Conservation (phyloP, 2,329 filamentous ascomycete species). For the Lasiodiplodia sp. region DNA sequence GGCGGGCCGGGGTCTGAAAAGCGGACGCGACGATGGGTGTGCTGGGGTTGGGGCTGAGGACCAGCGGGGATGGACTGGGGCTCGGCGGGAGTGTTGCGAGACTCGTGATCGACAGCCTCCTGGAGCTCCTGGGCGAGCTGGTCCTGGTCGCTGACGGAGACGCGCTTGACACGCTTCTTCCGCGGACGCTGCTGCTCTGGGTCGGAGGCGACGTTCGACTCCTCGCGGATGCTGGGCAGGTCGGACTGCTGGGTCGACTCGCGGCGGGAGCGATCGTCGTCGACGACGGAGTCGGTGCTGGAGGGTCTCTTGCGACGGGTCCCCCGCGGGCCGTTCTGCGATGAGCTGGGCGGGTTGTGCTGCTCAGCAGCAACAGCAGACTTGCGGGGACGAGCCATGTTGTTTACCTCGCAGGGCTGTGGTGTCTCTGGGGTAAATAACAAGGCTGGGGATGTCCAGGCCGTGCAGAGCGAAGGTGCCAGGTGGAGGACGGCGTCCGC, state of each 20-base stretch:
- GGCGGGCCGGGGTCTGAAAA: constrained; percentile 44
- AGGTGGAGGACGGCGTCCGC: constrained; percentile 8
- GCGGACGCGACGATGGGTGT: constrained; percentile 37
- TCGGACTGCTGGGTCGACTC: constrained; percentile 24
- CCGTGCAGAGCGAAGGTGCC: constrained; percentile 2
- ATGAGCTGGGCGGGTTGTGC: constrained; percentile 2
- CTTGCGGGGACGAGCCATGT: constrained; percentile 26
- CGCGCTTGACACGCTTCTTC: constrained; percentile 44
- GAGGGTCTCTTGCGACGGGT: constrained; percentile 40
- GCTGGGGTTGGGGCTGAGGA: constrained; percentile 17
- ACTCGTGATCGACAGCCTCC: constrained; percentile 5
- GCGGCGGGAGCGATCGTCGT: constrained; percentile 31
- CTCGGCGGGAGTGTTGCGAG: constrained; percentile 36
- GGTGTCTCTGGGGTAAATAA: background rate
- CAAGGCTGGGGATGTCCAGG: background rate
- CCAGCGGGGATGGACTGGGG: constrained; percentile 34
- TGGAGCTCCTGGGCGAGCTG: constrained; percentile 45
- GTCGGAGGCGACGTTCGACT: constrained; percentile 15
- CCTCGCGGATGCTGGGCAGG: constrained; percentile 19
- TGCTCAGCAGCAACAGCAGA: constrained; percentile 4
- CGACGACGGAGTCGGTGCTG: constrained; percentile 35
- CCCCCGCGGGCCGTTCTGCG: constrained; percentile 36
- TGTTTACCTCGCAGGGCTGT: constrained; percentile 14
- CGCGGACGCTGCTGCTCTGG: constrained; percentile 9
- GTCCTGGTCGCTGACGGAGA: constrained; percentile 40